Evolutionary conservation across 352 stramenopile species (phyloP).

Genomic region (Globisporangium cystogenes): DNA sequence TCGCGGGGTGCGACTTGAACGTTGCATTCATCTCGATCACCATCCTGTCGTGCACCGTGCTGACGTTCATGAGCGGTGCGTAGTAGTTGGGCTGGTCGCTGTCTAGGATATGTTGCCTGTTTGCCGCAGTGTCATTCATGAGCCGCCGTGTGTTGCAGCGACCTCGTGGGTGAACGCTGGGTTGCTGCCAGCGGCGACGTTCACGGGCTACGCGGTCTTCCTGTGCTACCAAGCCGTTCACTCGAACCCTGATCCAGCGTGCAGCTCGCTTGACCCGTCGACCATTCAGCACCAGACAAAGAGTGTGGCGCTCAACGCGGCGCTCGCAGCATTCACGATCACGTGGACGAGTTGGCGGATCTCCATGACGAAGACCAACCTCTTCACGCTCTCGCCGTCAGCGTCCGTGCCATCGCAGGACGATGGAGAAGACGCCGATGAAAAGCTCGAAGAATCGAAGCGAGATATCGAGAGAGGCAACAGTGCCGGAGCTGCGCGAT

Average conservation of each 20-base stretch:
- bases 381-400: constrained; percentile 40
- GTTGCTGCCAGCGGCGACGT: constrained; percentile 44
- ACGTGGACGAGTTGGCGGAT: constrained; percentile 65
- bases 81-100: background rate
- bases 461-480: constrained; percentile 1
- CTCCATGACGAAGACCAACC: constrained; percentile 49
- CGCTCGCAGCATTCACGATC: constrained; percentile 37
- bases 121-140: too few species aligned
- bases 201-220: constrained; percentile 58
- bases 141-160: constrained; percentile 36
- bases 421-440: constrained; percentile 4
- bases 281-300: constrained; percentile 26
- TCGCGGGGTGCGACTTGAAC: constrained; percentile 48
- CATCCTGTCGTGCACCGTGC: constrained; percentile 29
- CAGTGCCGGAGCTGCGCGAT: background rate
- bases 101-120: too few species aligned
- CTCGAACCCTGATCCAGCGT: constrained; percentile 56
- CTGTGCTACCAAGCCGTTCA: constrained; percentile 69
- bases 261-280: constrained; percentile 22
- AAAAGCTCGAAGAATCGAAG: background rate
- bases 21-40: constrained; percentile 56
- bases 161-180: constrained; percentile 53
- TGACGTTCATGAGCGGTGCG: constrained; percentile 53
- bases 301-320: constrained; percentile 38
- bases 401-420: constrained; percentile 5